phyloP scores from a whole-genome alignment of 2,329 filamentous ascomycete species.

The Gnomoniopsis sp. region DNA sequence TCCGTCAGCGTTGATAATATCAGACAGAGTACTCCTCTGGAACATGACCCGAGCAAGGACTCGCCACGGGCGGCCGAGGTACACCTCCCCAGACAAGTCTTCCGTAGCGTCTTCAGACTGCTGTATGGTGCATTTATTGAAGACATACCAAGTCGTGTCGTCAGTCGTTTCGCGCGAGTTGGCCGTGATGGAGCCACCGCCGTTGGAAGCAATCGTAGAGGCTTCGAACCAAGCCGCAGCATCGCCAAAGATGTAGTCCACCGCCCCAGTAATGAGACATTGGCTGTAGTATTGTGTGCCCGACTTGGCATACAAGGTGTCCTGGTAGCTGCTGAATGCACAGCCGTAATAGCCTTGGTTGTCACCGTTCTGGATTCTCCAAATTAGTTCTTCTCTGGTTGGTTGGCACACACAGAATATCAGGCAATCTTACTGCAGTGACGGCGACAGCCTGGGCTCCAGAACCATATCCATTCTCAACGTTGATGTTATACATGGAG shows the following conservation, averaged over 20 bases:
- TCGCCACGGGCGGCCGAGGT: constrained; percentile 32
- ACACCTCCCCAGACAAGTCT: constrained; percentile 23
- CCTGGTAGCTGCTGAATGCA: constrained; percentile 31
- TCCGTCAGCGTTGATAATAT: constrained; percentile 28
- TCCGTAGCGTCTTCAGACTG: constrained; percentile 13
- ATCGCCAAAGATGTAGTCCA: constrained; percentile 34
- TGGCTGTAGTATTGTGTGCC: constrained; percentile 23
- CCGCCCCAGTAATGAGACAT: constrained; percentile 25
- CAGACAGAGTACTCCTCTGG: constrained; percentile 26
- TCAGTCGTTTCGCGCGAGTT: constrained; percentile 23
- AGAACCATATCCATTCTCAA: constrained; percentile 31
- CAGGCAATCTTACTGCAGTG: constrained; percentile 9
- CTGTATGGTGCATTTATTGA: constrained; percentile 25
- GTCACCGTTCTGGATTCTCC: constrained; percentile 22
- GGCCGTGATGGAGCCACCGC: constrained; percentile 29
- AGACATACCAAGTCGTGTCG: constrained; percentile 28
- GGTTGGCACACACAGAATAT: no score
- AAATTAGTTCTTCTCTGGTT: no score
- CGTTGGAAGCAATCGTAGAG: constrained; percentile 31
- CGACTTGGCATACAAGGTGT: constrained; percentile 22
- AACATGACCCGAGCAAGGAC: constrained; percentile 31
- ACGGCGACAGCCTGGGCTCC: constrained; percentile 31
- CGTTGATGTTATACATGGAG: constrained; percentile 33
- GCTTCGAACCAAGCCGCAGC: constrained; percentile 25
- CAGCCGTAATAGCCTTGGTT: constrained; percentile 32